Evolutionary conservation across 108 stramenopile species (phyloP).

Genomic region (Pseudonitzschia multistriata): DNA sequence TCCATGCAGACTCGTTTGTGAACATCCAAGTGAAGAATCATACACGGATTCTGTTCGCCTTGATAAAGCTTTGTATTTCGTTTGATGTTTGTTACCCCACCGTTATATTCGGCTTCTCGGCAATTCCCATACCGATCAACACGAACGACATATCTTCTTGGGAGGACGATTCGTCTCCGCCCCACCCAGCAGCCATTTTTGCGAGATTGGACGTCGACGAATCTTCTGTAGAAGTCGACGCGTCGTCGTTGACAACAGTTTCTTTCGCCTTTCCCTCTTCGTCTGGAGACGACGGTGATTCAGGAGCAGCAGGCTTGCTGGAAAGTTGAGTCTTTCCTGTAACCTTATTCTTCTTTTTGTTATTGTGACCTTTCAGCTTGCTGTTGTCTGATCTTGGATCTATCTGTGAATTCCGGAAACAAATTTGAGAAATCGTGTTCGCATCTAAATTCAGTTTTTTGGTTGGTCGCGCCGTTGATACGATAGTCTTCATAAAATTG

Average conservation of each 20-base stretch:
- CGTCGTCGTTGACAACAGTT: not conserved
- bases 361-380: not conserved
- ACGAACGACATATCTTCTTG: conserved; percentile 2
- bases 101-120: not conserved
- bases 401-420: conserved; percentile 21
- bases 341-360: not conserved
- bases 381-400: not conserved
- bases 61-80: not conserved
- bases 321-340: not conserved
- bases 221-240: conserved; percentile 4
- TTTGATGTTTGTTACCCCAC: not conserved
- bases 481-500: conserved; percentile 28
- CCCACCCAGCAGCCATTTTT: conserved; percentile 24
- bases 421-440: conserved; percentile 43
- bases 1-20: no score
- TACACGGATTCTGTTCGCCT: not conserved
- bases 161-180: not conserved
- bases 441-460: conserved; percentile 27
- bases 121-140: conserved; percentile 1
- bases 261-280: not conserved
- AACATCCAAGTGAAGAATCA: not conserved
- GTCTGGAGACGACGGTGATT: not conserved
- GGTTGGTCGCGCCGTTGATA: not conserved
- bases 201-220: not conserved
- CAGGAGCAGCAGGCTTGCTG: not conserved